A percentile compares a stretch with the other conserved stretches of the same genome.
Conservation (phyloP, 495 filamentous ascomycete genomes). For the Neurospora hispaniola region DNA sequence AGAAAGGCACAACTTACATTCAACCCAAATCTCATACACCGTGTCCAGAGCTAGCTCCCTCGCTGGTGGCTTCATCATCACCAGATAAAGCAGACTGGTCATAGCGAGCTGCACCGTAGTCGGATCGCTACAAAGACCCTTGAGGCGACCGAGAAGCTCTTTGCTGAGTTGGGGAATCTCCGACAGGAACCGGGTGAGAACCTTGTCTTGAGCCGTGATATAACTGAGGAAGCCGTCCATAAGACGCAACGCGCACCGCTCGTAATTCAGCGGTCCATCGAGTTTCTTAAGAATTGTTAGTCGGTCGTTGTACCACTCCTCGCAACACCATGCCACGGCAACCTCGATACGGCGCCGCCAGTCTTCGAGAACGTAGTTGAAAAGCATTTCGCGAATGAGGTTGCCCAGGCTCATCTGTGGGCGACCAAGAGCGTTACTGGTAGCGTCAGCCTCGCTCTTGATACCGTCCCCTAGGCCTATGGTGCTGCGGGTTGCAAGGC, state of each 20-base stretch:
- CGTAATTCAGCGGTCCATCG: conserved; percentile 55
- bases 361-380: conserved; percentile 77
- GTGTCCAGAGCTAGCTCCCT: conserved; percentile 71
- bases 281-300: conserved; percentile 38
- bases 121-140: conserved; percentile 77
- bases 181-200: conserved; percentile 79
- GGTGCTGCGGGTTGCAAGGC: conserved; percentile 72
- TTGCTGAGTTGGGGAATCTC: conserved; percentile 75
- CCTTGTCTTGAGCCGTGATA: conserved; percentile 75
- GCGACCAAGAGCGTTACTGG: conserved; percentile 4
- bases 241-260: conserved; percentile 66
- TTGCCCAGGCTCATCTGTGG: conserved; percentile 43
- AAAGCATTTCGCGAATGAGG: conserved; percentile 67
- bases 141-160: conserved; percentile 60
- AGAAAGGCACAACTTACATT: conserved; percentile 42
- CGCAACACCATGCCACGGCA: conserved; percentile 83
- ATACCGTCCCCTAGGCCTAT: conserved; percentile 51
- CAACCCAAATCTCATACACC: conserved; percentile 76
- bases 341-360: conserved; percentile 79
- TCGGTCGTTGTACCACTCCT: conserved; percentile 96
- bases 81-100: conserved; percentile 53
- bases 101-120: conserved; percentile 47
- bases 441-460: conserved; percentile 37
- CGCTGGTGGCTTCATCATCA: conserved; percentile 77
- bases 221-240: conserved; percentile 84